Base-by-base conservation (phyloP, 306 rosid genomes). In the Cercis canadensis region DNA sequence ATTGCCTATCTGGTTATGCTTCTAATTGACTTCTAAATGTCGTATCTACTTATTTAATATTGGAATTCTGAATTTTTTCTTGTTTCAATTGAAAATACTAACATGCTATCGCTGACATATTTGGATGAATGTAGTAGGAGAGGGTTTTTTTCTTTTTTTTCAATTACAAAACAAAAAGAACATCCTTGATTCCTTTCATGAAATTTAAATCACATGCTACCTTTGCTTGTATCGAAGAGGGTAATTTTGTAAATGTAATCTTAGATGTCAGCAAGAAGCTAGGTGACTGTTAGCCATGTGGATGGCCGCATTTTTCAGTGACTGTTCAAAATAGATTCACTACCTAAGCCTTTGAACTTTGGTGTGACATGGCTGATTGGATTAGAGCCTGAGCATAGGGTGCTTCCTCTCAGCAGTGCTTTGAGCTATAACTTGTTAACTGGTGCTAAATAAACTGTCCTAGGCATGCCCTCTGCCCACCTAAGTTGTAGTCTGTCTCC, bases 11-110 rank as follows among this genome's bases (percentile, higher is more conserved):
- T 57, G 1, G 14, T 40, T 72, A 49, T 60, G 17, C 65, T 63
- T 61, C 0, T 52, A 77, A 63, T 56, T 47, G 57, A 33, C 60
- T 44, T 10, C 56, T 62, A 15, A 51, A 70, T 62, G 45, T 29
- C 31, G 18, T 77, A 65, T 51, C 47, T 70, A 32, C 49, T 70
- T 13, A 44, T 70, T 62, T 46, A 37, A 46, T 46, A 45, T 15
- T 70, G 19, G 57, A 76, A 21, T 11, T 37, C 11, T 60, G 51
- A 55, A 11, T 55, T 14, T 15, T 55, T 12, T 61, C 52, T n/a
- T 47, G 45, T 76, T 63, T 76, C 54, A 55, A 44, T 69, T 62
- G 32, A 69, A 36, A 53, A 62, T 31, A 32, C 37, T 24, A 1
- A 24, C 29, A 24, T 24, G 29, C 29, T 24, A 24, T 24, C 29